Evolutionary conservation across 306 rosid species (phyloP).

Genomic region (Lagenaria siceraria): DNA sequence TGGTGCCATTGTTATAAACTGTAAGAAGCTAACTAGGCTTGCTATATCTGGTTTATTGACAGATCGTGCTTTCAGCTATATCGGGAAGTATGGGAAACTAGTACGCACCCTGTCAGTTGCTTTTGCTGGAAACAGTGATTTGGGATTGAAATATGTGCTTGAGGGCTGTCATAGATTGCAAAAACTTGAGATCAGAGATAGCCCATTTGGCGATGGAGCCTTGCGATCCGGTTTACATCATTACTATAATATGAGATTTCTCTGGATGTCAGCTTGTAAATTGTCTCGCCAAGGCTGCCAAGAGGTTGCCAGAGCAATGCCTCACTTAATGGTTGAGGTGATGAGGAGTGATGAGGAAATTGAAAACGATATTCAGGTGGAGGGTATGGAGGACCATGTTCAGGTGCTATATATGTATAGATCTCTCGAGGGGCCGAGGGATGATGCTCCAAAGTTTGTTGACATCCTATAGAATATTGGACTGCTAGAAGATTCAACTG

Average conservation of each 20-base stretch:
- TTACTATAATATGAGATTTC: slow-evolving; percentile 79
- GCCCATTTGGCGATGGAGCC: slow-evolving; percentile 82
- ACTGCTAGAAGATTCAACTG: not conserved
- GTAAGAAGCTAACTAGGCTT: slow-evolving; percentile 85
- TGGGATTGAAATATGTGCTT: slow-evolving; percentile 42
- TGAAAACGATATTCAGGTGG: slow-evolving; percentile 13
- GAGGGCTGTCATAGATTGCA: slow-evolving; percentile 76
- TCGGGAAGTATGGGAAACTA: slow-evolving; percentile 62
- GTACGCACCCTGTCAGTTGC: slow-evolving; percentile 77
- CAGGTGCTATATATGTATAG: slow-evolving; percentile 42
- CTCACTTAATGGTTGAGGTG: slow-evolving; percentile 58
- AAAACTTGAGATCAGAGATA: slow-evolving; percentile 78
- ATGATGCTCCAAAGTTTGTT: slow-evolving; percentile 47
- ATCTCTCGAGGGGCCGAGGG: slow-evolving; percentile 57
- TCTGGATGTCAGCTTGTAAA: slow-evolving; percentile 79
- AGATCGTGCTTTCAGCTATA: slow-evolving; percentile 53
- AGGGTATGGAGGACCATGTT: slow-evolving; percentile 12
- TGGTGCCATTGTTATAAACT: slow-evolving; percentile 83
- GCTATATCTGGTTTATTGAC: slow-evolving; percentile 78
- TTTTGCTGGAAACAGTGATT: slow-evolving; percentile 68
- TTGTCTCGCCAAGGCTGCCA: slow-evolving; percentile 56
- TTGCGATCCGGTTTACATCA: slow-evolving; percentile 61
- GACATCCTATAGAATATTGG: slow-evolving; percentile 36
- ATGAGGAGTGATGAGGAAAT: slow-evolving; percentile 19
- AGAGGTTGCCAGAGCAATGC: slow-evolving; percentile 51